Percentiles rank a stretch among this genome's conserved stretches.
These are phyloP conservation scores for Stereocaulon alpinum DNA, from an alignment of 495 filamentous ascomycete genomes.

Conservation along the genomic window DNA sequence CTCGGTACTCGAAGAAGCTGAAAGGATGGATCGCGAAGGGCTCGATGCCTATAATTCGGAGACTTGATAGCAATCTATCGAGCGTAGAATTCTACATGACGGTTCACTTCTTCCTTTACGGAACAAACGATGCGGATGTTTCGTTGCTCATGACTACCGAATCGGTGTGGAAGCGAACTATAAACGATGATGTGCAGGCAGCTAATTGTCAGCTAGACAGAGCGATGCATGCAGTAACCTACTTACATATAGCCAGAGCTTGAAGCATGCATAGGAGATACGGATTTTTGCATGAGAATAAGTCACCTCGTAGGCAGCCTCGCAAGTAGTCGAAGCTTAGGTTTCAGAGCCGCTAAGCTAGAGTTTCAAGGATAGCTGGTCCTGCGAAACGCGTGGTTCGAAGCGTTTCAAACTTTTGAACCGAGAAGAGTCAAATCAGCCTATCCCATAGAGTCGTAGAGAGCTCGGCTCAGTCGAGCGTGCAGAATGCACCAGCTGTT, in stretches of 20 bases:
- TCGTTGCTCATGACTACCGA: background rate
- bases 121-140: background rate
- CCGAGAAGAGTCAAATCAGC: background rate
- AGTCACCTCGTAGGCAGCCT: conserved; percentile 2
- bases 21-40: conserved; percentile 17
- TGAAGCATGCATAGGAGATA: background rate
- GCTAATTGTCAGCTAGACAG: background rate
- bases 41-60: conserved; percentile 11
- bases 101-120: background rate
- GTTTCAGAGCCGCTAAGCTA: conserved; percentile 2
- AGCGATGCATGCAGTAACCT: background rate
- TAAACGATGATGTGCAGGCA: background rate
- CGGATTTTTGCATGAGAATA: background rate
- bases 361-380: background rate
- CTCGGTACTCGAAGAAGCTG: conserved; percentile 15
- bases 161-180: background rate
- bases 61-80: background rate
- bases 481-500: conserved; percentile 18
- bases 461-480: conserved; percentile 1
- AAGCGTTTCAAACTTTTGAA: background rate
- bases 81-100: background rate
- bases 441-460: background rate
- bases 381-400: background rate
- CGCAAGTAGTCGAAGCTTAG: background rate
- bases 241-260: background rate